phyloP scores from a whole-genome alignment of 805 yeast genomes.

The Vanderwaltozyma yarrowii region DNA sequence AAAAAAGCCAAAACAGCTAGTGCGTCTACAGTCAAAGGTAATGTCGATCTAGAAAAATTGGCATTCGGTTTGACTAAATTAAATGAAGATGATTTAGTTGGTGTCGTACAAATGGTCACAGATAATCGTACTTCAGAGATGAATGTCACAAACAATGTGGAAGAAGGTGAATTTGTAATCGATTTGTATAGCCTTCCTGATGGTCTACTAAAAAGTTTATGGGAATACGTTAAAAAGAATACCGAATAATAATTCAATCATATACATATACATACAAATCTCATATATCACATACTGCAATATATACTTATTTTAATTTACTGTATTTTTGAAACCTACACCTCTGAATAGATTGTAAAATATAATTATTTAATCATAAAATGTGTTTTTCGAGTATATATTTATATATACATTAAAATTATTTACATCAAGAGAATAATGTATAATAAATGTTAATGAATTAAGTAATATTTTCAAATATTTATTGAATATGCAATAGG shows the following conservation, averaged over 20 bases:
- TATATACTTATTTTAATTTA: too few species aligned
- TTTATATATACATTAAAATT: too few species aligned
- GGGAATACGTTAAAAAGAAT: slow-evolving; percentile 87
- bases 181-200: slow-evolving; percentile 92
- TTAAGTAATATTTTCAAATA: too few species aligned
- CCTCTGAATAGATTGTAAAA: too few species aligned
- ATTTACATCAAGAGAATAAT: too few species aligned
- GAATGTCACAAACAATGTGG: slow-evolving; percentile 92
- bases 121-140: slow-evolving; percentile 91
- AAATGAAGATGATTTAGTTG: slow-evolving; percentile 84
- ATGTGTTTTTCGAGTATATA: too few species aligned
- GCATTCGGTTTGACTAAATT: slow-evolving; percentile 85
- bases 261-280: not conserved
- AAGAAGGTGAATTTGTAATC: slow-evolving; percentile 95
- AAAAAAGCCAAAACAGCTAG: slow-evolving; percentile 41
- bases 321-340: too few species aligned
- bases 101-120: slow-evolving; percentile 95
- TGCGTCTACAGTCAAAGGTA: slow-evolving; percentile 48
- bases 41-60: slow-evolving; percentile 78
- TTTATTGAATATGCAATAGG: too few species aligned
- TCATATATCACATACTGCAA: not conserved
- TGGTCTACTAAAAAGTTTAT: slow-evolving; percentile 76
- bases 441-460: too few species aligned
- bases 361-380: too few species aligned
- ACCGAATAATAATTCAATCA: slow-evolving; percentile 17